Conservation (phyloP, 768 basidiomycete genomes). For the Tulasnella sp. region DNA sequence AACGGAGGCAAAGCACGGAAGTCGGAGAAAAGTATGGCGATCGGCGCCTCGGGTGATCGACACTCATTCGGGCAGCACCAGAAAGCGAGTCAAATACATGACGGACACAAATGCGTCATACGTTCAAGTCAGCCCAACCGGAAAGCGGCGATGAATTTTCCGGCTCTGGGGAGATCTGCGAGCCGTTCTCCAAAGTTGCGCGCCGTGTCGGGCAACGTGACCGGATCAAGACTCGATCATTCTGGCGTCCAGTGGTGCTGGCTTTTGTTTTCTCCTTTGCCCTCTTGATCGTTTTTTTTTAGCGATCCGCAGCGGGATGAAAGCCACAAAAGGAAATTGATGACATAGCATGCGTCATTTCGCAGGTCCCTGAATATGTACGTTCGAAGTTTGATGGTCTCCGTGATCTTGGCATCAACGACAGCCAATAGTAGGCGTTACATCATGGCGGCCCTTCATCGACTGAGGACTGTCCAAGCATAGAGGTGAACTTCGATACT, state of each 20-base stretch:
- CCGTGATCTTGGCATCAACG: neutral
- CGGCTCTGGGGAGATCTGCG: neutral
- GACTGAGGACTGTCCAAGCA: neutral
- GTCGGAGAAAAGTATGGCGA: neutral
- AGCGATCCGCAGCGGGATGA: neutral
- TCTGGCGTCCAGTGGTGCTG: neutral
- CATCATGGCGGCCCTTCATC: neutral
- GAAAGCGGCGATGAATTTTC: neutral
- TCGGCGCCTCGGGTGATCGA: neutral
- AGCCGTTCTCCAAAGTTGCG: neutral
- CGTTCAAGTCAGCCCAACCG: neutral
- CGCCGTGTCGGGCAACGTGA: neutral
- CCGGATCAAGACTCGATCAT: no score
- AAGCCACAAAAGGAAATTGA: neutral
- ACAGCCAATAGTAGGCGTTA: neutral
- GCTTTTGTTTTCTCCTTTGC: neutral
- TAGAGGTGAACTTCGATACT: neutral
- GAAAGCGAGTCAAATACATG: neutral
- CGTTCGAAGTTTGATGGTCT: neutral
- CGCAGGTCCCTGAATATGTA: neutral
- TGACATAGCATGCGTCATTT: conserved; percentile 9
- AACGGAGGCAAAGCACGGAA: no score
- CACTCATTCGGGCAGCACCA: neutral
- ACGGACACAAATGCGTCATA: neutral
- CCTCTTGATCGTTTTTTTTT: neutral